These are phyloP conservation scores for Chrysanthemum makinoi DNA, from an alignment of 129 eudicot species.

Conservation along the genomic window DNA sequence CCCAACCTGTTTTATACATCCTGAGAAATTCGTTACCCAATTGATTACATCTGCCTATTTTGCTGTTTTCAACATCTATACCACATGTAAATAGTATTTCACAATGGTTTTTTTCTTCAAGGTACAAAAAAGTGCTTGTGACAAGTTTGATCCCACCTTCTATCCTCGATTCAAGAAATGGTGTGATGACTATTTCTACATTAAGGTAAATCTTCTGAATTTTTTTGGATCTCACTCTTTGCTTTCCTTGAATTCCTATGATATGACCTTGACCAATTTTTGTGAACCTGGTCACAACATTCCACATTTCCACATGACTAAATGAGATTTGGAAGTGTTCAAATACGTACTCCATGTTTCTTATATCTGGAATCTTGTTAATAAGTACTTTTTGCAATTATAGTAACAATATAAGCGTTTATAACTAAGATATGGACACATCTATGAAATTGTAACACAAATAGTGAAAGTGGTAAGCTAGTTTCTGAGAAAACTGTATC, in stretches of 20 bases:
- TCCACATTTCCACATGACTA: too few species aligned
- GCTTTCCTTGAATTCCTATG: not conserved
- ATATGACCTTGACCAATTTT: too few species aligned
- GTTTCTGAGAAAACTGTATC: not conserved
- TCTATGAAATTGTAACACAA: not conserved
- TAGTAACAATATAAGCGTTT: too few species aligned
- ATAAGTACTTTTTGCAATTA: too few species aligned
- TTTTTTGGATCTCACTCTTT: conserved; percentile 7
- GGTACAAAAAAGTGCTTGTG: conserved; percentile 96
- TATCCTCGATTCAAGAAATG: conserved; percentile 98
- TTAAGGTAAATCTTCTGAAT: conserved; percentile 53
- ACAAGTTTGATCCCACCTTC: conserved; percentile 88
- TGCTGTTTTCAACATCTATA: not conserved
- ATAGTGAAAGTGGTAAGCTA: not conserved
- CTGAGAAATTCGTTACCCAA: not conserved
- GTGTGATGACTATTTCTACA: conserved; percentile 98
- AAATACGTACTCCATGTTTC: too few species aligned
- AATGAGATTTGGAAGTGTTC: too few species aligned
- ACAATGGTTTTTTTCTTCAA: conserved; percentile 28
- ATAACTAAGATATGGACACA: not conserved
- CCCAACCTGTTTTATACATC: not conserved
- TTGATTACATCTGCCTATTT: not conserved
- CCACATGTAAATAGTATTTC: conserved; percentile 14
- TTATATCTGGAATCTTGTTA: too few species aligned
- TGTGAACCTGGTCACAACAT: too few species aligned